Evolutionary conservation across 2,329 filamentous ascomycete genomes (phyloP).

Genomic region (Graphiopsis chlorocephala): DNA sequence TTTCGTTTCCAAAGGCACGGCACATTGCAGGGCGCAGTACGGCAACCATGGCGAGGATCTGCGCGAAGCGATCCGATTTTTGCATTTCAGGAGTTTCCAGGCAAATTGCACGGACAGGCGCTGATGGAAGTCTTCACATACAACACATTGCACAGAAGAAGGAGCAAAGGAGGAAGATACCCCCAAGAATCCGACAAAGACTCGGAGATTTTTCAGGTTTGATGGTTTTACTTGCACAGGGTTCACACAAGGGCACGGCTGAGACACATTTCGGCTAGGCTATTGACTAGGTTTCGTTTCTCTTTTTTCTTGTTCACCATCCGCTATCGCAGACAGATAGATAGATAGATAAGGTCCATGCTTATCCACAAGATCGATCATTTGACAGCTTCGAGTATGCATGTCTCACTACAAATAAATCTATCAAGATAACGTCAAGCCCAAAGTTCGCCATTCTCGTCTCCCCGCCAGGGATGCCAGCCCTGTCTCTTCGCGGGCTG

Average conservation of each 20-base stretch:
- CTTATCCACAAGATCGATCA: neutral
- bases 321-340: neutral
- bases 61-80: neutral
- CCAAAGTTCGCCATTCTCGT: neutral
- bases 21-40: neutral
- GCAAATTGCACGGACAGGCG: neutral
- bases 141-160: neutral
- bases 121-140: neutral
- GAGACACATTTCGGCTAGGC: neutral
- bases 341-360: neutral
- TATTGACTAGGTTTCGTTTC: neutral
- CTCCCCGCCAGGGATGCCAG: slow-evolving; percentile 1
- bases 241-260: neutral
- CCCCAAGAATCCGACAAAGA: neutral
- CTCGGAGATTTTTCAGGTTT: neutral
- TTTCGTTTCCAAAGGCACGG: neutral
- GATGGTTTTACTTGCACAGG: neutral
- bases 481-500: neutral
- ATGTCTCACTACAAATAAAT: neutral
- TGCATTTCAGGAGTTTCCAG: neutral
- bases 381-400: neutral
- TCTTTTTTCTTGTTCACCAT: neutral
- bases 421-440: neutral
- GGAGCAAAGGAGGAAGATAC: slow-evolving; percentile 9
- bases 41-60: neutral